A percentile compares a stretch with the other conserved stretches of the same genome.
Conservation (phyloP, 164 flowering plant genomes). For the Nymphaea colorata region DNA sequence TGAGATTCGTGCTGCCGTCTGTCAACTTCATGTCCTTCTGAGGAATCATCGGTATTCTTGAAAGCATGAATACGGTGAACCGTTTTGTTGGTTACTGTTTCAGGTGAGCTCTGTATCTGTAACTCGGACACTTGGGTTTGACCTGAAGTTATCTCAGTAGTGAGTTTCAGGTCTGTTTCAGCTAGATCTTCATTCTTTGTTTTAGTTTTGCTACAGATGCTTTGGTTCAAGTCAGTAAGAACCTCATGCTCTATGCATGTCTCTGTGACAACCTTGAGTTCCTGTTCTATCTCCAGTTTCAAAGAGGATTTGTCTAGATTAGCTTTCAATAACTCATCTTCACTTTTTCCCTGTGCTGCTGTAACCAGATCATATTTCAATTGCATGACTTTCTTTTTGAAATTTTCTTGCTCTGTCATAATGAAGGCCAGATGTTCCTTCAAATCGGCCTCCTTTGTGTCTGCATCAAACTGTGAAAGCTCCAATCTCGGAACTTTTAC, state of each 20-base stretch:
- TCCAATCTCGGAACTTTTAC: too few species aligned
- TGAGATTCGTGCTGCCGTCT: conserved; percentile 47
- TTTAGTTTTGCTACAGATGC: conserved; percentile 25
- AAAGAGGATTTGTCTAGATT: neutral
- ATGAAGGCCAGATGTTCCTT: too few species aligned
- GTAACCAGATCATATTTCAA: conserved; percentile 15
- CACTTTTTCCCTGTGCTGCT: too few species aligned
- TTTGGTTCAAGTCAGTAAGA: conserved; percentile 32
- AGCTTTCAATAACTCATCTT: too few species aligned
- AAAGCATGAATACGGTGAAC: conserved; percentile 37
- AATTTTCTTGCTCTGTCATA: too few species aligned
- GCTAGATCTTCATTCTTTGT: conserved; percentile 45
- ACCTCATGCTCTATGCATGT: conserved; percentile 62
- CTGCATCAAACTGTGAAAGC: too few species aligned
- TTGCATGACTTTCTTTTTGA: too few species aligned
- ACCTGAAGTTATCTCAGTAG: conserved; percentile 39
- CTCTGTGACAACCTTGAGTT: conserved; percentile 33
- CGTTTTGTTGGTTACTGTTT: conserved; percentile 40
- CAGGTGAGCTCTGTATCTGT: conserved; percentile 22
- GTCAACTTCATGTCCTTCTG: conserved; percentile 40
- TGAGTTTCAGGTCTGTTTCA: conserved; percentile 58
- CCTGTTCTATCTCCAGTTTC: conserved; percentile 51
- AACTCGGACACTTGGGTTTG: conserved; percentile 45
- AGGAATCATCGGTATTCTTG: conserved; percentile 49
- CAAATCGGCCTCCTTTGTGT: too few species aligned